phyloP scores from a whole-genome alignment of 2,329 filamentous ascomycete species.

The Aspergillus sergii region DNA sequence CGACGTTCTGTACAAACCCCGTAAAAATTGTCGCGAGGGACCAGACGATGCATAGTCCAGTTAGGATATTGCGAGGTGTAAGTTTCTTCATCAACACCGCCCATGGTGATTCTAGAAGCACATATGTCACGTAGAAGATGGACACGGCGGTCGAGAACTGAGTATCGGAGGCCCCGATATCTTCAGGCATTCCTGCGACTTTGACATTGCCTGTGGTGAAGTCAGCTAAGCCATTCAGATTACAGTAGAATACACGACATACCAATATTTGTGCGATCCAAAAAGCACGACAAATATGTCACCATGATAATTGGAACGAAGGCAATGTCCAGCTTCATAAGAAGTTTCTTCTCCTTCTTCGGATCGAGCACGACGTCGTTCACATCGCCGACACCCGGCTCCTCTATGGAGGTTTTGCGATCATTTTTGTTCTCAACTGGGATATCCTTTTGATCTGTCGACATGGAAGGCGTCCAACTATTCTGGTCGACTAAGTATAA shows the following conservation, averaged over 20 bases:
- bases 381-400: constrained; percentile 19
- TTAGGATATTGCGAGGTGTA: constrained; percentile 46
- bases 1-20: constrained; percentile 49
- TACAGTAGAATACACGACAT: background rate
- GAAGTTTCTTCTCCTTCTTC: constrained; percentile 48
- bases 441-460: constrained; percentile 1
- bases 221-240: background rate
- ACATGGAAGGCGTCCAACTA: background rate
- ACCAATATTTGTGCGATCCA: constrained; percentile 60
- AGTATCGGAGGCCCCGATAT: constrained; percentile 44
- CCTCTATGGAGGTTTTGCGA: constrained; percentile 19
- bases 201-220: constrained; percentile 48
- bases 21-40: constrained; percentile 52
- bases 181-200: constrained; percentile 50
- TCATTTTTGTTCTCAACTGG: constrained; percentile 10
- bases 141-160: constrained; percentile 53
- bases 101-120: constrained; percentile 52
- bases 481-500: too few species aligned
- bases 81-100: constrained; percentile 53
- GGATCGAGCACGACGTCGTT: constrained; percentile 43
- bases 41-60: constrained; percentile 49
- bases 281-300: constrained; percentile 57
- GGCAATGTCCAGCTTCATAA: constrained; percentile 52
- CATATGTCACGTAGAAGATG: constrained; percentile 57
- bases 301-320: constrained; percentile 59